Percentiles rank a stretch among this genome's conserved stretches.
Evolutionary conservation across 192 early-diverging fungal genomes (phyloP).

Genomic region (Coemansia sp.): DNA sequence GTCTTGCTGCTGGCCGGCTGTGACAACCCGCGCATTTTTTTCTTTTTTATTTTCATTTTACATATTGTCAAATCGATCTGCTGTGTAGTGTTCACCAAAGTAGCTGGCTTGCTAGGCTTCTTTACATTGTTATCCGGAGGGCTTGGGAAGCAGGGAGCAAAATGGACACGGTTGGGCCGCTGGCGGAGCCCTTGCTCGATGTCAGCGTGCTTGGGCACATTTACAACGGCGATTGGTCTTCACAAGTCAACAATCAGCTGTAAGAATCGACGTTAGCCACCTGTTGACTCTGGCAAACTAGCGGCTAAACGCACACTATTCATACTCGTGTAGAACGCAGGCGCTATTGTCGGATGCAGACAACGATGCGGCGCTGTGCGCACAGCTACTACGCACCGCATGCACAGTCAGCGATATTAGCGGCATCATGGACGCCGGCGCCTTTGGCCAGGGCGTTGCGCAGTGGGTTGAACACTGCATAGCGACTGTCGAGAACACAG

Average conservation of each 20-base stretch:
- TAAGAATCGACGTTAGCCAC: slow-evolving; percentile 18
- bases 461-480: slow-evolving; percentile 33
- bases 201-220: slow-evolving; percentile 29
- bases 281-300: neutral
- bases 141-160: no score
- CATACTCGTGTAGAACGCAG: slow-evolving; percentile 21
- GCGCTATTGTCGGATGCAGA: slow-evolving; percentile 17
- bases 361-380: slow-evolving; percentile 18
- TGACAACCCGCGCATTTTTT: neutral
- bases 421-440: slow-evolving; percentile 1
- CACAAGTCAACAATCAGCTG: slow-evolving; percentile 33
- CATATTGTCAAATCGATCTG: no score
- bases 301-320: neutral
- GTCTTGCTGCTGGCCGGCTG: no score
- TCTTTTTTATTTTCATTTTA: slow-evolving; percentile 1
- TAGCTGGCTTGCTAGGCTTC: neutral
- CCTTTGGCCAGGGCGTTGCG: slow-evolving; percentile 16
- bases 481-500: slow-evolving; percentile 21
- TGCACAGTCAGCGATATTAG: slow-evolving; percentile 8
- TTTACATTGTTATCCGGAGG: no score
- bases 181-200: slow-evolving; percentile 14
- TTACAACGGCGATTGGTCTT: slow-evolving; percentile 30
- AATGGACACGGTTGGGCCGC: slow-evolving; percentile 4
- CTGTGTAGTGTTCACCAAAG: no score
- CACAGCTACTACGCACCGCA: slow-evolving; percentile 25